A percentile compares a stretch with the other conserved stretches of the same genome.
phyloP scores from a whole-genome alignment of 345 rosid genomes.

The Erysimum cheiranthoides region DNA sequence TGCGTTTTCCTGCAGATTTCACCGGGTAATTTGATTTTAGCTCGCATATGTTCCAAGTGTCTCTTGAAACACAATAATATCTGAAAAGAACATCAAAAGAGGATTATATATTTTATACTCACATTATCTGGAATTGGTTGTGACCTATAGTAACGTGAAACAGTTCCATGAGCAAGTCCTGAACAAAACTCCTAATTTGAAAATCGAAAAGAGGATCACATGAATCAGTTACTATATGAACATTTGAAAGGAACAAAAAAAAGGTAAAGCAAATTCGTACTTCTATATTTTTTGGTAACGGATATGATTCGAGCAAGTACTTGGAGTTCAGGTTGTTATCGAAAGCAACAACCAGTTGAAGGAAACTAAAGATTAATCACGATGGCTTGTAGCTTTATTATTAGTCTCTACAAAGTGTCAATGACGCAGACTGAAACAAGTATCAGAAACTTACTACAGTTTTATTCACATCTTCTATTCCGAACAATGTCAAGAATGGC shows the following conservation, averaged over 20 bases:
- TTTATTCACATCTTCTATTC: constrained; percentile 68
- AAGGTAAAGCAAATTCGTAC: constrained; percentile 49
- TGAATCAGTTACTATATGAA: constrained; percentile 1
- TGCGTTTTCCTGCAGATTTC: constrained; percentile 61
- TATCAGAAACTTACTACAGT: constrained; percentile 58
- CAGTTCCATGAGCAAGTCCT: constrained; percentile 60
- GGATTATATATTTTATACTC: constrained; percentile 43
- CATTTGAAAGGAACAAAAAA: constrained; percentile 19
- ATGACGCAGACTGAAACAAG: neutral
- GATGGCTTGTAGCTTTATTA: constrained; percentile 30
- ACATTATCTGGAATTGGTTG: constrained; percentile 82
- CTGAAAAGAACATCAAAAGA: constrained; percentile 9
- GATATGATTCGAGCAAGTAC: constrained; percentile 70
- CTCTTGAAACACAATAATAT: neutral
- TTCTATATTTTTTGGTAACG: constrained; percentile 69
- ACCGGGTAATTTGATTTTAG: neutral
- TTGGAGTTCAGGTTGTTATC: constrained; percentile 69
- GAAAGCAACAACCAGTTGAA: constrained; percentile 76
- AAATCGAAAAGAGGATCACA: constrained; percentile 9
- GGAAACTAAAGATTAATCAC: constrained; percentile 27
- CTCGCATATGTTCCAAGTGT: too few relatives aligned
- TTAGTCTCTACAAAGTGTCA: neutral
- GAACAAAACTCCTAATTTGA: constrained; percentile 68
- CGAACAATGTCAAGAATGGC: constrained; percentile 82
- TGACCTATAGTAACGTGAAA: constrained; percentile 71